Base-by-base conservation (phyloP, 2,329 filamentous ascomycete species). In the Knufia fluminis region DNA sequence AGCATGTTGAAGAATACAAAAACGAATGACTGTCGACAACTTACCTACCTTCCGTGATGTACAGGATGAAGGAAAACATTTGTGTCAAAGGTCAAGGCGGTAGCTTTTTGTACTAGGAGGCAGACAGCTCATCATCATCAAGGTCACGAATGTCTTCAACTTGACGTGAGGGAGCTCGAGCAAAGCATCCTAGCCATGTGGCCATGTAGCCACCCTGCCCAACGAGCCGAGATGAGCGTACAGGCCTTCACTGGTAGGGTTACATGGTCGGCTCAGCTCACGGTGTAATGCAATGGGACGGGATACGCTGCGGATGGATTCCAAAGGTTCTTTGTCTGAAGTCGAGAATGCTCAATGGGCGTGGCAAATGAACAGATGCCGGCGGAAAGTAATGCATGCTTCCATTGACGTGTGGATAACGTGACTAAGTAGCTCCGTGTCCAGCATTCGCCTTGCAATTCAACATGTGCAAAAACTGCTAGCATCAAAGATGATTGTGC, bases 11-110 rank as follows among this genome's bases (percentile, higher is more conserved):
- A 28, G 26, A 28, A 36, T 14, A 23, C 24, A 4, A 17, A 14
- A 46, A 46, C 28, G 44, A 46, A 36, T 46, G 44, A 46, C 44
- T 23, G 19, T 16, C 28, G 31, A 16, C 16, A 26, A 43, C 24
- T 43, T 26, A 28, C 40, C 17, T 10, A 36, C 20, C 31, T 14
- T 6, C 14, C n/a, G 22, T 7, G 19, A 36, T 46, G 16, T 17
- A 22, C 26, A 36, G 19, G 24, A 46, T 19, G 32, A 46, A 20
- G 10, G 16, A 16, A 32, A 20, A 33, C 16, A 32, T 9, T n/a
- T 17, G 12, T 3, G 24, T n/a, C 20, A 43, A 19, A 16, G 16
- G 42, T 9, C 17, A 8, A 6, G 24, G 3, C 19, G 7, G 20
- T 33, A 17, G 26, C 23, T 33, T 28, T 45, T 45, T 45, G 42